Evolutionary conservation across 192 early-diverging fungal genomes (phyloP).

Genomic region (Coemansia asiatica): DNA sequence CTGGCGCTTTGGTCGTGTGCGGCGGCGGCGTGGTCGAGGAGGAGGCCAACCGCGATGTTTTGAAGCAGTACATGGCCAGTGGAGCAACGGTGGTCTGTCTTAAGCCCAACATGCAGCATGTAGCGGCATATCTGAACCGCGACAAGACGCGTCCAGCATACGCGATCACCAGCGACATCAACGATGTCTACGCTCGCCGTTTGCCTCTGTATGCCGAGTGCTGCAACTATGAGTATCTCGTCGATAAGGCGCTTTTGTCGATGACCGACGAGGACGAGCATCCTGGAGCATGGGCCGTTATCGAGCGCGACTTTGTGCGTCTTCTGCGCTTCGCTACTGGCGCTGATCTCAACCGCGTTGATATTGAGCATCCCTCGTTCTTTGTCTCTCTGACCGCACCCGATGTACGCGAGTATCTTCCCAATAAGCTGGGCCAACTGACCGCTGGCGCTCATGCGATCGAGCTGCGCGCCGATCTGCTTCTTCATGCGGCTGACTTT

Average conservation of each 20-base stretch:
- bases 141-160: conserved; percentile 85
- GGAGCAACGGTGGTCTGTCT: conserved; percentile 78
- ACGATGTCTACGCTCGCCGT: conserved; percentile 77
- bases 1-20: conserved; percentile 77
- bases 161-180: conserved; percentile 69
- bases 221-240: conserved; percentile 81
- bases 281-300: conserved; percentile 64
- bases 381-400: conserved; percentile 88
- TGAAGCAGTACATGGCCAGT: conserved; percentile 62
- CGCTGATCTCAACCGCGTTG: conserved; percentile 33
- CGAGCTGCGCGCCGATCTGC: conserved; percentile 90
- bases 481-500: conserved; percentile 56
- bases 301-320: conserved; percentile 73
- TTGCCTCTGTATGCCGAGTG: conserved; percentile 73
- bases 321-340: conserved; percentile 71
- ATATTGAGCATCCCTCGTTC: conserved; percentile 58
- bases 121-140: conserved; percentile 73
- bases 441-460: conserved; percentile 83
- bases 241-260: conserved; percentile 51
- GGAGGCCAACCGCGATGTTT: conserved; percentile 60
- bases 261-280: conserved; percentile 24
- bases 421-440: conserved; percentile 60
- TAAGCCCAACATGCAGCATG: conserved; percentile 70
- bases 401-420: conserved; percentile 58
- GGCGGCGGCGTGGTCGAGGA: conserved; percentile 96